A percentile compares a stretch with the other conserved stretches of the same genome.
These are phyloP conservation scores for Calocera cornea DNA, from an alignment of 768 basidiomycete species.

Conservation along the genomic window DNA sequence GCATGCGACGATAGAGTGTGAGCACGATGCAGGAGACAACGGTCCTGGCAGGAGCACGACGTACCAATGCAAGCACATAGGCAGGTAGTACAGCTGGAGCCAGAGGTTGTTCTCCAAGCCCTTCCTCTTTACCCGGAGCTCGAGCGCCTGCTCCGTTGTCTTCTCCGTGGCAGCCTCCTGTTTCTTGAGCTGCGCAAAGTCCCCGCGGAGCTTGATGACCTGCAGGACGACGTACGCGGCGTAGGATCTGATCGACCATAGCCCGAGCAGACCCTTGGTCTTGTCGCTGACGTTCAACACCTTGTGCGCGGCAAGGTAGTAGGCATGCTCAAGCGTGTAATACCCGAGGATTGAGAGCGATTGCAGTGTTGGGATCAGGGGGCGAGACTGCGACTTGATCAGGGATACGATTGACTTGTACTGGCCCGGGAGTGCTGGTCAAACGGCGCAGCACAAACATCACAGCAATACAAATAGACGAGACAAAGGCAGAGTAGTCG, in stretches of 20 bases:
- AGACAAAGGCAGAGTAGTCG: too few species aligned
- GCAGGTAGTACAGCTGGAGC: neutral
- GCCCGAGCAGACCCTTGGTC: neutral
- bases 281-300: neutral
- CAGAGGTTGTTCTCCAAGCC: neutral
- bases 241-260: neutral
- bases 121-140: neutral
- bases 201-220: neutral
- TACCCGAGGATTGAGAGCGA: neutral
- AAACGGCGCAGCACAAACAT: neutral
- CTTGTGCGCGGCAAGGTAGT: neutral
- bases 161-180: neutral
- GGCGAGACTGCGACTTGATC: neutral
- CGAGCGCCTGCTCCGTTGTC: neutral
- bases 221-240: neutral
- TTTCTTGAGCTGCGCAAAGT: neutral
- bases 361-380: neutral
- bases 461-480: neutral
- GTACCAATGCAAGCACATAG: constrained; percentile 1
- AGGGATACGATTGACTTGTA: neutral
- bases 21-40: neutral
- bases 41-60: neutral
- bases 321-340: constrained; percentile 2
- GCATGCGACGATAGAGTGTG: neutral
- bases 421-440: neutral